Evolutionary conservation across 1,284 basidiomycete species (phyloP).

Genomic region (Vanrija humicola): DNA sequence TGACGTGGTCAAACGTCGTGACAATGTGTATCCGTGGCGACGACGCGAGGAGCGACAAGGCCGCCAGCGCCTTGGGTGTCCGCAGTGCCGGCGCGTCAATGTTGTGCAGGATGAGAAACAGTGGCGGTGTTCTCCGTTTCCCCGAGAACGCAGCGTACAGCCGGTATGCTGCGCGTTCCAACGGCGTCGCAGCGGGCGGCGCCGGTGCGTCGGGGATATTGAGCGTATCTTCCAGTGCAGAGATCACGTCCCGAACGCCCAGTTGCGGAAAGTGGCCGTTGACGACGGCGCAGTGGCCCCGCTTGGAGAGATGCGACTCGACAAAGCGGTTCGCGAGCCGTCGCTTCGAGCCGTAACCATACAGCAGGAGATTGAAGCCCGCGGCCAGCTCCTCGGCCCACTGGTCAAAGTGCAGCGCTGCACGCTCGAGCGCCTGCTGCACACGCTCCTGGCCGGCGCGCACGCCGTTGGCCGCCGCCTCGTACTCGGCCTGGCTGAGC

Average conservation of each 20-base stretch:
- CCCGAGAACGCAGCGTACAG: constrained; percentile 60
- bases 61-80: constrained; percentile 54
- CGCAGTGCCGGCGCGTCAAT: constrained; percentile 73
- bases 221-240: constrained; percentile 56
- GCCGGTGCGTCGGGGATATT: constrained; percentile 44
- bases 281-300: constrained; percentile 69
- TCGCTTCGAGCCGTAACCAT: constrained; percentile 83
- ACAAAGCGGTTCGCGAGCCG: constrained; percentile 69
- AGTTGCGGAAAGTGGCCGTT: constrained; percentile 75
- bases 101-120: constrained; percentile 81
- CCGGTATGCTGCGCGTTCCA: constrained; percentile 62
- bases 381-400: constrained; percentile 67
- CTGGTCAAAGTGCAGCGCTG: constrained; percentile 37
- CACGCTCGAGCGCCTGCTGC: constrained; percentile 23
- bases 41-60: constrained; percentile 65
- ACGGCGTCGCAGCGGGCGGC: constrained; percentile 30
- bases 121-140: constrained; percentile 41
- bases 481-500: constrained; percentile 42
- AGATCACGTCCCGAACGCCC: constrained; percentile 64
- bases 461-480: constrained; percentile 18
- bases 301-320: constrained; percentile 54
- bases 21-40: constrained; percentile 70
- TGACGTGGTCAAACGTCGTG: constrained; percentile 79
- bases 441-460: constrained; percentile 16
- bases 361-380: constrained; percentile 80